Conservation (phyloP, 1,139 yeast genomes). For the Suhomyces wounanorum region DNA sequence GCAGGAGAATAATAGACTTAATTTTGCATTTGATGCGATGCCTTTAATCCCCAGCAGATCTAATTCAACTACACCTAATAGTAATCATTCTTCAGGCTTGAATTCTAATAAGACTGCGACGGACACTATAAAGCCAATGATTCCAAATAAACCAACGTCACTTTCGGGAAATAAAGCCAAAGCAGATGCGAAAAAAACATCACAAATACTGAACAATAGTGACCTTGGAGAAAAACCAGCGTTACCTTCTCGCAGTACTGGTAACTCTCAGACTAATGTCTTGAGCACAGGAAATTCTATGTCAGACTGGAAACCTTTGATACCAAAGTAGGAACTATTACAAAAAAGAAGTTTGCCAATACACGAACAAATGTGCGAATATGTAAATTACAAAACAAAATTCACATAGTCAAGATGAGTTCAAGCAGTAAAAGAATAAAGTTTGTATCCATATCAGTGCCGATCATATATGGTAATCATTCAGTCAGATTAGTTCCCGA, state of each 20-base stretch:
- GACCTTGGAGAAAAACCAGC: constrained; percentile 15
- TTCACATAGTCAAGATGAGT: constrained; percentile 18
- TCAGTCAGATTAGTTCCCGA: constrained; percentile 72
- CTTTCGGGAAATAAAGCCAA: constrained; percentile 24
- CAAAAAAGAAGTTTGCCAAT: neutral
- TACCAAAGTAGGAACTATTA: constrained; percentile 43
- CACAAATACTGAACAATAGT: neutral
- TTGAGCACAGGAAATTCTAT: constrained; percentile 19
- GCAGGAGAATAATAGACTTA: constrained; percentile 19
- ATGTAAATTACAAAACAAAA: neutral
- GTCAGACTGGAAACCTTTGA: constrained; percentile 60
- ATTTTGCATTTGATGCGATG: constrained; percentile 41
- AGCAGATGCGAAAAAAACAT: neutral
- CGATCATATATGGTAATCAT: constrained; percentile 83
- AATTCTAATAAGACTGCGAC: neutral
- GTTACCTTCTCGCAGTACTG: constrained; percentile 15
- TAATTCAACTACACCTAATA: constrained; percentile 30
- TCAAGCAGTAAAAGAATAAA: constrained; percentile 41
- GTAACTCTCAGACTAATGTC: neutral
- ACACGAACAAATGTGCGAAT: neutral
- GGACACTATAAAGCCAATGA: constrained; percentile 29
- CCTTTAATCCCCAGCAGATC: constrained; percentile 46
- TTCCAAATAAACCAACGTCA: constrained; percentile 39
- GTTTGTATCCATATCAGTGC: constrained; percentile 80
- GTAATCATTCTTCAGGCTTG: constrained; percentile 6